Base-by-base conservation (phyloP, 202 grass and related monocot genomes). In the Setaria italica region DNA sequence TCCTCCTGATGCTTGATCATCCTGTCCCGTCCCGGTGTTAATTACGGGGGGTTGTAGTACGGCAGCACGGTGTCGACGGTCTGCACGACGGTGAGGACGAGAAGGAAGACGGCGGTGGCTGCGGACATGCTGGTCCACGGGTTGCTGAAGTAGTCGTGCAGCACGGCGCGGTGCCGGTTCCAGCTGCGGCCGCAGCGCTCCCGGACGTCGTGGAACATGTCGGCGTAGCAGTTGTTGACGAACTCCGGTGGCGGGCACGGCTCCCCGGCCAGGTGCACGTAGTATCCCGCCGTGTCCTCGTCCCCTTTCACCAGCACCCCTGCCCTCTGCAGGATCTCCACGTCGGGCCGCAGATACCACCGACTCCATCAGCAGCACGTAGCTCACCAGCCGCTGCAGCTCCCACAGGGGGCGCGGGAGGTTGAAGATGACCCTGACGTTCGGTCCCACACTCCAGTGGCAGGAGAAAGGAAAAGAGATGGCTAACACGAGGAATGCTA, bases 131-230 rank as follows among this genome's bases (percentile, higher is more conserved):
- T 89, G 7, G 89, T 89, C 89, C 92, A 94, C 0, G 92, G 92
- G 80, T 94, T 94, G 47, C 85, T 87, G 45, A 91, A 92, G 77
- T 92, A 94, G 70, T 92, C 92, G 50, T 91, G 92, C 73, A 94
- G 85, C 37, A 84, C 82, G 43, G 89, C 81, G 70, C 86, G 85
- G 78, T 91, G 90, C 0, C 89, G 21, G 67, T 91, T 91, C 92
- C 89, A 94, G 81, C 84, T 76, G 0, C 55, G 79, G 0, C 80
- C 67, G 21, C 83, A 73, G 55, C 90, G 80, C 43, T 6, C 39
- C n/a, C 50, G 25, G 2, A 94, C 86, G 60, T 79, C 84, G 3
- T 79, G 29, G 37, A 87, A 76, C 35, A 94, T 46, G 2, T 42
- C 88, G 32, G 42, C 60, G 81, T 94, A 92, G 60, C 76, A 91